Conservation (phyloP, 2,329 filamentous ascomycete species). For the Diaporthe humulicola region DNA sequence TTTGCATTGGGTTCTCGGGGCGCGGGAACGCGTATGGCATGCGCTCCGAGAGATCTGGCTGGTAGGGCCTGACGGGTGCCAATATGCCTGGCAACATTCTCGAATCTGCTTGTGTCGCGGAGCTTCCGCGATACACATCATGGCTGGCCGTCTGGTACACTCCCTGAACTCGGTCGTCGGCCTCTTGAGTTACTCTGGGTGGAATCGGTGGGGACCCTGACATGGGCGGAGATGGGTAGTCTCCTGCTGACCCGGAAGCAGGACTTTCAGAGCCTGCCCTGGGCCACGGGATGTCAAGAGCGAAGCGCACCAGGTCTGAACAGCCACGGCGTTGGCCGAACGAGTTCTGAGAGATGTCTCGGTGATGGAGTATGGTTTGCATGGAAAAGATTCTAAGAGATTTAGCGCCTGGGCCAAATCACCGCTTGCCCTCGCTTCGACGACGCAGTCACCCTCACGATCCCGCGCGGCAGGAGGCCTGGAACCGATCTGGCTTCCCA, state of each 20-base stretch:
- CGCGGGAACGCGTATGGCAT: conserved; percentile 56
- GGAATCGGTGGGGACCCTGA: conserved; percentile 76
- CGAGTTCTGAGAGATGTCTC: conserved; percentile 59
- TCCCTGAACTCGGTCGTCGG: conserved; percentile 66
- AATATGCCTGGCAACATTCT: conserved; percentile 47
- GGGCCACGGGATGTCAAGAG: conserved; percentile 68
- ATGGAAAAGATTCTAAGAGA: conserved; percentile 58
- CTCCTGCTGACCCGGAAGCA: conserved; percentile 68
- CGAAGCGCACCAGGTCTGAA: conserved; percentile 67
- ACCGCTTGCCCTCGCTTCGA: conserved; percentile 45
- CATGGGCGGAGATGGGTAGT: conserved; percentile 81
- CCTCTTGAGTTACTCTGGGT: conserved; percentile 70
- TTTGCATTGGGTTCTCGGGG: conserved; percentile 52
- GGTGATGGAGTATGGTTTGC: conserved; percentile 62
- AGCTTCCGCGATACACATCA: conserved; percentile 63
- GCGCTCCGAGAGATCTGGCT: conserved; percentile 55
- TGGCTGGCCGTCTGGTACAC: conserved; percentile 60
- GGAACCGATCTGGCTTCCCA: conserved; percentile 1
- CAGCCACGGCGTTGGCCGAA: conserved; percentile 72
- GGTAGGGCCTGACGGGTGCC: conserved; percentile 54
- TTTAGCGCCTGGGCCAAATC: conserved; percentile 44
- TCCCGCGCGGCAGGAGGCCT: conserved; percentile 41
- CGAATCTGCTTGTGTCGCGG: conserved; percentile 53
- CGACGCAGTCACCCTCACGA: conserved; percentile 35
- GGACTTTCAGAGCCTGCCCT: conserved; percentile 67